Base-by-base conservation (phyloP, 805 yeast species). In the Metschnikowia shivogae region DNA sequence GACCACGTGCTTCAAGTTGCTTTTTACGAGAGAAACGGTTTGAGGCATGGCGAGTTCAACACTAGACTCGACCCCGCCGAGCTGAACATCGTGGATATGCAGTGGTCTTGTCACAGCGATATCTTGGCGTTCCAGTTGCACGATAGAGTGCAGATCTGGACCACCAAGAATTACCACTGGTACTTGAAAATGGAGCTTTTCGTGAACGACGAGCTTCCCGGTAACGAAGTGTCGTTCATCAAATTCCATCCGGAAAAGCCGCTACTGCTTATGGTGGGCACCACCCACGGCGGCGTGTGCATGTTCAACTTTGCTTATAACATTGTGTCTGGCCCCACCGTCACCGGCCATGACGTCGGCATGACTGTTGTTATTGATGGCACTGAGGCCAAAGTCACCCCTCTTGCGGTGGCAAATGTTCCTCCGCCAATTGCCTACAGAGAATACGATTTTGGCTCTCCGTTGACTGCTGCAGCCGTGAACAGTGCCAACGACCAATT, bases 131-230 rank as follows among this genome's bases (percentile, higher is more conserved):
- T 93, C 10, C 82, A 78, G 34, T 70, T 86, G 26, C 49, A 64
- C 1, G 74, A 81, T 54, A 68, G 78, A 12, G 75, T 93, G n/a
- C 95, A 86, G 60, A 64, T 93, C 20, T 93, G 97, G 97, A 82
- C 95, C 1, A 74, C 86, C 3, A 89, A 87, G 60, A 93, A 93
- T 64, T 93, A 90, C 64, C 95, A 90, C 60, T 93, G 99, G 99
- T 89, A 86, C 64, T 73, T 90, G 55, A 93, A 93, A 59, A 95
- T 86, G 63, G 95, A 86, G 57, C 64, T 90, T 2, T 55, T 56
- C 44, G 61, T 71, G 8, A 51, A 56, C 28, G 31, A 30, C 1
- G 61, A 58, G 20, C 64, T 61, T 31, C 51, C 55, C 2, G 44
- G 47, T 10, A 61, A 63, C 36, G 58, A 63, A 31, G 64, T 77